Evolutionary conservation across 768 basidiomycete species (phyloP).

Genomic region (Hypsizygus marmoreus): DNA sequence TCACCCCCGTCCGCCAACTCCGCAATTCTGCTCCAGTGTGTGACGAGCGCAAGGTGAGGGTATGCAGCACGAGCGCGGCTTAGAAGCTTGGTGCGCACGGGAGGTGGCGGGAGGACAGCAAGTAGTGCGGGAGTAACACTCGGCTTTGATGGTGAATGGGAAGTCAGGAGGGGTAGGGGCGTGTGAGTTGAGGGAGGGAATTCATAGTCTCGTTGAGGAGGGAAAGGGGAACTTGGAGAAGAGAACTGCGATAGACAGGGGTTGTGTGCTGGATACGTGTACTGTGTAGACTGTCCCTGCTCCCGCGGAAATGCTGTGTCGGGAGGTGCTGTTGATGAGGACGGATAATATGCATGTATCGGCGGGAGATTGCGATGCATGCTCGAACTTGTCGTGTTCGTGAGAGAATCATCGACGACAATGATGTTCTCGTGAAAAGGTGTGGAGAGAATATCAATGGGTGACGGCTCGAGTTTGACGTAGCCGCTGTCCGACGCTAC

Average conservation of each 20-base stretch:
- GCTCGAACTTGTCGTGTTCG: slow-evolving; percentile 4
- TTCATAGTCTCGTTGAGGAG: neutral
- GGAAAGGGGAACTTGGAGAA: neutral
- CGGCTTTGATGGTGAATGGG: slow-evolving; percentile 23
- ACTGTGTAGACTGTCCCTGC: neutral
- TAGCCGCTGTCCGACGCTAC: slow-evolving; percentile 9
- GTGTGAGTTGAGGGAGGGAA: slow-evolving; percentile 2
- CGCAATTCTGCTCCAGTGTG: slow-evolving; percentile 16
- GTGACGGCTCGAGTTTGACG: slow-evolving; percentile 36
- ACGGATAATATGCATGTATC: slow-evolving; percentile 14
- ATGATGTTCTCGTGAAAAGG: slow-evolving; percentile 15
- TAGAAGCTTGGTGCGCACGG: slow-evolving; percentile 28
- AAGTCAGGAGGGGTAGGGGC: slow-evolving; percentile 21
- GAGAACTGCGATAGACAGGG: slow-evolving; percentile 1
- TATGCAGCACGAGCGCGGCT: slow-evolving; percentile 24
- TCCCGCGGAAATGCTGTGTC: neutral
- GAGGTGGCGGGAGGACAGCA: slow-evolving; percentile 32
- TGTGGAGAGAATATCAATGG: slow-evolving; percentile 19
- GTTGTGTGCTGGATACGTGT: neutral
- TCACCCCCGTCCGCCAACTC: slow-evolving; percentile 15
- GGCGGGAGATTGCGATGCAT: slow-evolving; percentile 14
- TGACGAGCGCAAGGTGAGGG: slow-evolving; percentile 26
- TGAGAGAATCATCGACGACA: slow-evolving; percentile 9
- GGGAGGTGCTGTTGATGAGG: neutral
- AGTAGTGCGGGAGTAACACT: slow-evolving; percentile 34